phyloP scores from a whole-genome alignment of 345 rosid species.

The Mallotus nudiflorus region DNA sequence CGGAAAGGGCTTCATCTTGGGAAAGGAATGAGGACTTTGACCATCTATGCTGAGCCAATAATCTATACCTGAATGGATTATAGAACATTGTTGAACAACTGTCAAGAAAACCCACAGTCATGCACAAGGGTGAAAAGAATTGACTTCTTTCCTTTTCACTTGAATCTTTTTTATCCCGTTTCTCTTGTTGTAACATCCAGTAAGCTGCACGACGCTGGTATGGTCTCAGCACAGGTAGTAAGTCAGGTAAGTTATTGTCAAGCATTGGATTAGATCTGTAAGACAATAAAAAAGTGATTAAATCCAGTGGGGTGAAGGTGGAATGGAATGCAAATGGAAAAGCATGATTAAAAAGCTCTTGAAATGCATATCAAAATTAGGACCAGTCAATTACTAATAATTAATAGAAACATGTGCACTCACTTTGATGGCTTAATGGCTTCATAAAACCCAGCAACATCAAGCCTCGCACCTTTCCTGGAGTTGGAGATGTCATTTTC shows the following conservation, averaged over 20 bases:
- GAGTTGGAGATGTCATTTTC: constrained; percentile 33
- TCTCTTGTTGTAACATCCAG: constrained; percentile 95
- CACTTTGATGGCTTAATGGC: constrained; percentile 94
- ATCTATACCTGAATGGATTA: constrained; percentile 87
- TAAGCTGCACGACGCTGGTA: constrained; percentile 92
- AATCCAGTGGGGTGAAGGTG: constrained; percentile 13
- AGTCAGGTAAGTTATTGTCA: constrained; percentile 58
- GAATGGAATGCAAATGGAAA: not conserved
- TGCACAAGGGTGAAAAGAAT: constrained; percentile 64
- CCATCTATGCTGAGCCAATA: not conserved
- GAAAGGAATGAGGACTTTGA: constrained; percentile 3
- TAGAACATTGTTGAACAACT: constrained; percentile 68
- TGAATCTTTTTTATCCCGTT: constrained; percentile 47
- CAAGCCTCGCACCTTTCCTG: constrained; percentile 52
- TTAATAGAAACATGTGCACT: constrained; percentile 28
- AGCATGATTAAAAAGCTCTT: not conserved
- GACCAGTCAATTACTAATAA: constrained; percentile 1
- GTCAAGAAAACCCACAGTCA: constrained; percentile 68
- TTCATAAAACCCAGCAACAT: constrained; percentile 84
- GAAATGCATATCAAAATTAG: not conserved
- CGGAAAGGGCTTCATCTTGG: not conserved
- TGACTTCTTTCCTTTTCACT: constrained; percentile 40
- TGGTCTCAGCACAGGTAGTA: constrained; percentile 82
- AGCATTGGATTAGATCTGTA: constrained; percentile 65
- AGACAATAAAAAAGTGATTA: constrained; percentile 15